Percentiles rank a stretch among this genome's conserved stretches.
These are phyloP conservation scores for Talaromyces sp. DNA, from an alignment of 2,329 filamentous ascomycete genomes.

Conservation along the genomic window DNA sequence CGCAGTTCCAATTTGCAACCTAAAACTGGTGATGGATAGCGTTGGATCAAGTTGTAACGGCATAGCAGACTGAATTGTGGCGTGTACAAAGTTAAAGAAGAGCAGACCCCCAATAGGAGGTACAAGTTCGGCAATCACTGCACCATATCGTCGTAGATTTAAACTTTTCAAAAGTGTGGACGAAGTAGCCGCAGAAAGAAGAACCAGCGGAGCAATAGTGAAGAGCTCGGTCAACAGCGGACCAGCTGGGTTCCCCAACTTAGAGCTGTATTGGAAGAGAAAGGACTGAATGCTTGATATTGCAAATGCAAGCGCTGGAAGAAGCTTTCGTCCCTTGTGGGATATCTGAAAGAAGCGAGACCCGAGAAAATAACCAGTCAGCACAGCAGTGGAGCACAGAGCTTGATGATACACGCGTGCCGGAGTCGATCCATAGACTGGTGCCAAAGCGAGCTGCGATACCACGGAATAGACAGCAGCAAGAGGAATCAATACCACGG, in stretches of 20 bases:
- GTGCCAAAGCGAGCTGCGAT: constrained; percentile 67
- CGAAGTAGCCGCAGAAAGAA: constrained; percentile 59
- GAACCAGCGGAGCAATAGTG: constrained; percentile 64
- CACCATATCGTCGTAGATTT: constrained; percentile 50
- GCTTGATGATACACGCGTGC: constrained; percentile 65
- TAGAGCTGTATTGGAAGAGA: constrained; percentile 61
- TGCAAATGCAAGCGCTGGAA: constrained; percentile 71
- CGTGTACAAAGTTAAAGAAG: constrained; percentile 51
- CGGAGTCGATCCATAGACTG: constrained; percentile 83
- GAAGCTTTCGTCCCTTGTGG: constrained; percentile 45
- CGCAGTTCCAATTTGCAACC: constrained; percentile 64
- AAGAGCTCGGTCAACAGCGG: constrained; percentile 69
- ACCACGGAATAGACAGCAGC: constrained; percentile 36
- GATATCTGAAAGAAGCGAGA: constrained; percentile 45
- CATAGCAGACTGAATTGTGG: constrained; percentile 35
- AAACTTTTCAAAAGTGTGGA: constrained; percentile 61
- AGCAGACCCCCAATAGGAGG: constrained; percentile 63
- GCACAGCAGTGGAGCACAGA: constrained; percentile 60
- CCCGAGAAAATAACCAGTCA: constrained; percentile 68
- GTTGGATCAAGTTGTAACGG: constrained; percentile 54
- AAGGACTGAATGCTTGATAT: constrained; percentile 68
- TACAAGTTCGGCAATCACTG: constrained; percentile 57
- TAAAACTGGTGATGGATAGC: constrained; percentile 63
- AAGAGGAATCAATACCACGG: constrained; percentile 31
- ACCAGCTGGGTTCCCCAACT: constrained; percentile 64